Evolutionary conservation across 192 early-diverging fungal genomes (phyloP), one percentile per base, ranked within the genome.

Genomic region (Linnemannia elongata): DNA sequence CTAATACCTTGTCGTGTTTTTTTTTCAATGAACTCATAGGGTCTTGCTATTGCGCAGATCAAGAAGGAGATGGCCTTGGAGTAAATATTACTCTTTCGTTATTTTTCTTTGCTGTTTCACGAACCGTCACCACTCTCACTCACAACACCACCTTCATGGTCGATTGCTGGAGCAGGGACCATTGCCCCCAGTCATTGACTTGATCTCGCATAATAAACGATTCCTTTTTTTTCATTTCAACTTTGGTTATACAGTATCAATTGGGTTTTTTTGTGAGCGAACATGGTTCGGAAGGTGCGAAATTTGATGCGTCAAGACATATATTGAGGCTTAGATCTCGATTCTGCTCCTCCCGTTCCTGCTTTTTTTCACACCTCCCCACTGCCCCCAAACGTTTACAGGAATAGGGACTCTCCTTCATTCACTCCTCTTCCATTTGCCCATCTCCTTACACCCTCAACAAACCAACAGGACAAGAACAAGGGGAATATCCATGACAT

Each of bases 31-130:
- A 38, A 33, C n/a, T 54, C 75, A 47, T 85, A 85, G 83, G 98
- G 98, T 88, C 88, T 90, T 30, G 98, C 98, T 63, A 99, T 99
- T 92, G 95, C 98, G 52, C 90, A 97, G 92, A 98, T 99, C 89
- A 99, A 99, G 93, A 95, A 95, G 90, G 85, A 94, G 72, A 97
- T 98, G 94, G 96, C 97, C 75, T 85, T 95, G 82, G 91, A 92
- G 70, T 93, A 92, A 88, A 79, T 45, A 30, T n/a, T 27, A 18
- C 45, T 36, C 18, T 12, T 0, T 27, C 20, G 45, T 13, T 36
- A 57, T 69, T 71, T 44, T 63, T 33, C 7, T 44, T 57, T 66
- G 38, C 70, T 36, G 42, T 13, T 42, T 45, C 22, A 22, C 38
- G 15, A 36, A 73, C 42, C 13, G 1, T 68, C 55, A 57, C n/a